Evolutionary conservation across 2,329 filamentous ascomycete genomes (phyloP).

Genomic region (Alternaria infectoria): DNA sequence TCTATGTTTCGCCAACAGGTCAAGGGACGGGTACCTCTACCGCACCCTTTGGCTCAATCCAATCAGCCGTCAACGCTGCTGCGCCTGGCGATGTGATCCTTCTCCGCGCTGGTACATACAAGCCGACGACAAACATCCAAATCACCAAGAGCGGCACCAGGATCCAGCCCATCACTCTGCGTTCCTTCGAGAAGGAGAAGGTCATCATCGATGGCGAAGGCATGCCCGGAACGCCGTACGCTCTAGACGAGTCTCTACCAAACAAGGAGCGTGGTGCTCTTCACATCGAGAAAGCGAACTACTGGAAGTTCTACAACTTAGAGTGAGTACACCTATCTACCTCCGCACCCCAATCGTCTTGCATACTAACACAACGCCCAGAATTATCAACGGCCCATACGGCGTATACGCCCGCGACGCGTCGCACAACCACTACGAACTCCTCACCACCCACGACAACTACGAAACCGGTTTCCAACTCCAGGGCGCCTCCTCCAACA

Average conservation of each 20-base stretch:
- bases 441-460: constrained; percentile 48
- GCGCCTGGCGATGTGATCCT: constrained; percentile 56
- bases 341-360: not conserved
- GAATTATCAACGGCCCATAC: constrained; percentile 47
- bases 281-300: constrained; percentile 56
- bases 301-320: constrained; percentile 56
- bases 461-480: constrained; percentile 51
- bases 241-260: constrained; percentile 16
- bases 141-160: constrained; percentile 41
- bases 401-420: constrained; percentile 46
- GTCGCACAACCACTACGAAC: constrained; percentile 48
- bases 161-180: constrained; percentile 38
- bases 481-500: constrained; percentile 38
- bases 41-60: constrained; percentile 55
- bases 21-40: constrained; percentile 47
- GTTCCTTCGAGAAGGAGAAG: constrained; percentile 18
- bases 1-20: constrained; percentile 57
- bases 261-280: constrained; percentile 55
- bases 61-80: constrained; percentile 55
- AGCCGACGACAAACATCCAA: constrained; percentile 56
- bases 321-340: not conserved
- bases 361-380: not conserved
- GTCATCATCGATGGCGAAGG: constrained; percentile 18
- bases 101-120: constrained; percentile 55
- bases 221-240: constrained; percentile 17